These are phyloP conservation scores for Sonneratia caseolaris DNA, from an alignment of 345 rosid genomes.

Conservation along the genomic window DNA sequence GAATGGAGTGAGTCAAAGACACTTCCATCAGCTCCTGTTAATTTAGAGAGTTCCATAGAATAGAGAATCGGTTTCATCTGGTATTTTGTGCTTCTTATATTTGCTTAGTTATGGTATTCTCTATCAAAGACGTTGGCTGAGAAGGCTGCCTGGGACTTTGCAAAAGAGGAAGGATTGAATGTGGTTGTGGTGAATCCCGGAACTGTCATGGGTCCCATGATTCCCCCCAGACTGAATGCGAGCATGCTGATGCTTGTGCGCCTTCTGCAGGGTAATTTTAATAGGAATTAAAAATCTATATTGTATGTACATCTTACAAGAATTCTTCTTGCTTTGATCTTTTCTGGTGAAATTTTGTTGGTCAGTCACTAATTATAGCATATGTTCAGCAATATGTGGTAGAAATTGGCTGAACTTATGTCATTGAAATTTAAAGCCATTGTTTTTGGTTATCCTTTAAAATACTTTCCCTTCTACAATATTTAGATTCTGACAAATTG, in stretches of 20 bases:
- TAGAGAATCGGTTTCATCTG: not conserved
- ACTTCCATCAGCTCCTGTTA: not conserved
- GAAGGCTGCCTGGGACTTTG: conserved; percentile 83
- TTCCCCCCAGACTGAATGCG: conserved; percentile 62
- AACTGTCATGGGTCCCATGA: conserved; percentile 80
- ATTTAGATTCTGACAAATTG: not conserved
- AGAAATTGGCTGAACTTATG: not conserved
- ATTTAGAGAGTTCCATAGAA: not conserved
- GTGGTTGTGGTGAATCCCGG: conserved; percentile 93
- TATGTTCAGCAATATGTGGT: not conserved
- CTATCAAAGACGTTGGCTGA: conserved; percentile 86
- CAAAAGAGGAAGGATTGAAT: conserved; percentile 64
- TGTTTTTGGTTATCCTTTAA: not conserved
- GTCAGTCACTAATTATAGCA: not conserved
- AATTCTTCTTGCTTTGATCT: no score
- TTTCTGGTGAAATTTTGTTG: not conserved
- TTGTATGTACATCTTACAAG: not conserved
- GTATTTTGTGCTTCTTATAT: not conserved
- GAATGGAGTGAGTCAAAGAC: conserved; percentile 38
- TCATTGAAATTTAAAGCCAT: not conserved
- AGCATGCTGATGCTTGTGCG: conserved; percentile 74
- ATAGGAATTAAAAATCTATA: not conserved
- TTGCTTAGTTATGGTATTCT: conserved; percentile 72
- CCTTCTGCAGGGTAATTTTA: conserved; percentile 53
- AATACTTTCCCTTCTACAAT: not conserved